phyloP scores from a whole-genome alignment of 768 basidiomycete species.

The Chiua virens region DNA sequence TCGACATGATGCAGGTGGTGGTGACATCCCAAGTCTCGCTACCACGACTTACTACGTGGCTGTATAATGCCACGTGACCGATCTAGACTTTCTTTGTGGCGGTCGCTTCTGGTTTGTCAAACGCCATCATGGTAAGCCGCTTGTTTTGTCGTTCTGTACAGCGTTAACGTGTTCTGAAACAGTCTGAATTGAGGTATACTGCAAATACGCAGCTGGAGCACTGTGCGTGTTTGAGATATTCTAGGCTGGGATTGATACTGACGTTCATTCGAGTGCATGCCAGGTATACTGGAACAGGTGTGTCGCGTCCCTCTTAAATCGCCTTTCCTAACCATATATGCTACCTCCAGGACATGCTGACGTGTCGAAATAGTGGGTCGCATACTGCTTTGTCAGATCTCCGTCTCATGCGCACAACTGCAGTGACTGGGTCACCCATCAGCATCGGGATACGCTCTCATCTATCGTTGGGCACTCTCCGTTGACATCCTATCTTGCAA shows the following conservation, averaged over 20 bases:
- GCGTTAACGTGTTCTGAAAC: constrained; percentile 5
- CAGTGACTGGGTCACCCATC: constrained; percentile 97
- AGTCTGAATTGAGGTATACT: constrained; percentile 93
- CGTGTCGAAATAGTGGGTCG: constrained; percentile 87
- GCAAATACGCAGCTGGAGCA: constrained; percentile 96
- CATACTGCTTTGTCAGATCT: neutral
- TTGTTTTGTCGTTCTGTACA: neutral
- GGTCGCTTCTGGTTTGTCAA: neutral
- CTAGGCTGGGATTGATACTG: neutral
- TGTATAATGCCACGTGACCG: constrained; percentile 11
- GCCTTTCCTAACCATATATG: constrained; percentile 9
- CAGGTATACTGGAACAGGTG: constrained; percentile 93
- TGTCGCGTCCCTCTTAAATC: constrained; percentile 8
- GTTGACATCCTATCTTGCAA: constrained; percentile 80
- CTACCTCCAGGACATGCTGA: constrained; percentile 76
- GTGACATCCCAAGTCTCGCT: too few species aligned
- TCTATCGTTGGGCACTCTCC: constrained; percentile 92
- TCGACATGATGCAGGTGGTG: constrained; percentile 30
- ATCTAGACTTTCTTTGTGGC: neutral
- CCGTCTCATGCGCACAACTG: constrained; percentile 13
- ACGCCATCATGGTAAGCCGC: constrained; percentile 21
- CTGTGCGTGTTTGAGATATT: constrained; percentile 57
- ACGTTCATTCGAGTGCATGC: constrained; percentile 70
- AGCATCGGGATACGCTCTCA: constrained; percentile 92
- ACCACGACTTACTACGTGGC: neutral